phyloP scores from a whole-genome alignment of 1,284 basidiomycete genomes.

The Apiotrichum montevideense region DNA sequence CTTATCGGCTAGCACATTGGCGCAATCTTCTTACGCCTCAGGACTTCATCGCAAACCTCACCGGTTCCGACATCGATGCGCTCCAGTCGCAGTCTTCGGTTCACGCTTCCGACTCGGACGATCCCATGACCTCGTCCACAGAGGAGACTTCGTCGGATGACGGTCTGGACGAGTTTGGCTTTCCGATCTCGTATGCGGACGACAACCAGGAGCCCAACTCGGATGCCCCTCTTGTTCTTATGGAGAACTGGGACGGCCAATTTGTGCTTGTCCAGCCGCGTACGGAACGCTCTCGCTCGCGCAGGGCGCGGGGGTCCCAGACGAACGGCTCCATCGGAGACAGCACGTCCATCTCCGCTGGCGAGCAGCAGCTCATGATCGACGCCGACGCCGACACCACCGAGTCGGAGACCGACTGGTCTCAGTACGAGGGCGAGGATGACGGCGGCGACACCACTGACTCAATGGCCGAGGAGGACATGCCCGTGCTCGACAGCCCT shows the following conservation, averaged over 20 bases:
- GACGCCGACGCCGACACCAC: conserved; percentile 36
- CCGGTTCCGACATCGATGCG: conserved; percentile 39
- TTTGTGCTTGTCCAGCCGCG: conserved; percentile 41
- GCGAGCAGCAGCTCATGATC: conserved; percentile 34
- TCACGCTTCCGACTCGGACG: conserved; percentile 26
- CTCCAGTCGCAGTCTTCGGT: conserved; percentile 39
- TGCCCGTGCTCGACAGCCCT: conserved; percentile 42
- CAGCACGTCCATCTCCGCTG: conserved; percentile 25
- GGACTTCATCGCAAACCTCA: conserved; percentile 35
- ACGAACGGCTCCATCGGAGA: conserved; percentile 35
- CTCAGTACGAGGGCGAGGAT: conserved; percentile 29
- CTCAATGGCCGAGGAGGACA: conserved; percentile 45
- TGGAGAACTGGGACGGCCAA: conserved; percentile 46
- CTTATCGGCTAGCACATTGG: too few relatives aligned
- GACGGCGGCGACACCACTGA: conserved; percentile 43
- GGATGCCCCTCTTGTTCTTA: conserved; percentile 34
- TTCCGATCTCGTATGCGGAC: conserved; percentile 25
- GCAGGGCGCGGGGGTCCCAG: conserved; percentile 18
- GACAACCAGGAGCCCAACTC: conserved; percentile 6
- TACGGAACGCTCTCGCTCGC: conserved; percentile 20
- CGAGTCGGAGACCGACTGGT: conserved; percentile 27
- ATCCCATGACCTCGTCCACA: conserved; percentile 29
- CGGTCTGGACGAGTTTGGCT: conserved; percentile 43
- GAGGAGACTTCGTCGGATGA: conserved; percentile 29
- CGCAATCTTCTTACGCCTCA: neutral